Percentiles rank a stretch among this genome's conserved stretches.
Evolutionary conservation across 495 filamentous ascomycete genomes (phyloP).

Genomic region (Daldinia vernicosa): DNA sequence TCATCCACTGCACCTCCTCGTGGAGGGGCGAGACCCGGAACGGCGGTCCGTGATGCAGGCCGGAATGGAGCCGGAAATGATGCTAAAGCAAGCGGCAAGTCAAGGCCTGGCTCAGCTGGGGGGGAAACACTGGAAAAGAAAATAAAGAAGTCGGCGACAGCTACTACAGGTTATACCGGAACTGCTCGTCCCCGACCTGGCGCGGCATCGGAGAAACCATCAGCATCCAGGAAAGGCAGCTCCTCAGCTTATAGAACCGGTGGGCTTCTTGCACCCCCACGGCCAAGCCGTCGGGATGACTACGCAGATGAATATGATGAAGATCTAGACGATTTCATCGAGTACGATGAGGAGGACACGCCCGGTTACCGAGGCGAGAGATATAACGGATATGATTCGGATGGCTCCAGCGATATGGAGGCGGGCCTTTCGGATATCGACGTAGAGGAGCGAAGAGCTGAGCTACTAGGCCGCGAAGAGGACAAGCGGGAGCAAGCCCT

Average conservation of each 20-base stretch:
- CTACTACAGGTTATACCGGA: conserved; percentile 66
- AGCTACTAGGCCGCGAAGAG: conserved; percentile 58
- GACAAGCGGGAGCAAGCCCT: conserved; percentile 59
- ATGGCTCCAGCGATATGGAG: conserved; percentile 69
- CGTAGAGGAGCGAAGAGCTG: conserved; percentile 64
- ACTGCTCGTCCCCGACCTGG: conserved; percentile 60
- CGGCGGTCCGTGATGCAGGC: conserved; percentile 24
- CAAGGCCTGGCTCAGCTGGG: conserved; percentile 24
- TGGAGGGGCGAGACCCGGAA: conserved; percentile 29
- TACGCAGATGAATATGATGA: conserved; percentile 66
- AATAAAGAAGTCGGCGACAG: conserved; percentile 63
- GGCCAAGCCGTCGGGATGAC: conserved; percentile 49
- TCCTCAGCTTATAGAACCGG: conserved; percentile 35
- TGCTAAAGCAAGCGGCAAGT: conserved; percentile 25
- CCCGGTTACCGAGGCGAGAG: conserved; percentile 51
- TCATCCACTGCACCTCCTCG: conserved; percentile 34
- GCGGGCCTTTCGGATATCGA: conserved; percentile 67
- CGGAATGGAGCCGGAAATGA: conserved; percentile 39
- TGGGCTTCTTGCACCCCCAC: conserved; percentile 46
- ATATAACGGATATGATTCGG: conserved; percentile 56
- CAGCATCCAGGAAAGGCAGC: conserved; percentile 35
- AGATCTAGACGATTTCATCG: conserved; percentile 61
- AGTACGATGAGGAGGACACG: conserved; percentile 63
- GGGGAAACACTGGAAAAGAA: conserved; percentile 56
- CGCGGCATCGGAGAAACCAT: conserved; percentile 43